Evolutionary conservation across 345 rosid species (phyloP).

Genomic region (Viola odorata): DNA sequence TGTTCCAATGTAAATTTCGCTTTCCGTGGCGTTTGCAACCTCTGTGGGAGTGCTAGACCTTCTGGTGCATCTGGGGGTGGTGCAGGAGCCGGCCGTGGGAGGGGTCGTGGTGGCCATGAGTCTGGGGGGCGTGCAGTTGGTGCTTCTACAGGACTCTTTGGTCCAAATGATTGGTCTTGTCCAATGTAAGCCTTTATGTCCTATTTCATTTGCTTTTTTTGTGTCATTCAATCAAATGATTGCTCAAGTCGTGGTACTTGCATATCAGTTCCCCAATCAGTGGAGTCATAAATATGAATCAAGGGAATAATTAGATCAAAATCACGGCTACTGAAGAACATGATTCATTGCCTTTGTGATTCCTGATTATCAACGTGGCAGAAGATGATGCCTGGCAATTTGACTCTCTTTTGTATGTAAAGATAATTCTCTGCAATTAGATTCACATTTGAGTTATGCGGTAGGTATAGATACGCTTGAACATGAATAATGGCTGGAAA

Average conservation of each 20-base stretch:
- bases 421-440: no score
- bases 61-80: conserved; percentile 76
- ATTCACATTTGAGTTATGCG: no score
- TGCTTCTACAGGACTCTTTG: conserved; percentile 79
- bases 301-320: no score
- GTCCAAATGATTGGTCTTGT: conserved; percentile 99
- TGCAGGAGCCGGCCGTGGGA: conserved; percentile 71
- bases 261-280: background rate
- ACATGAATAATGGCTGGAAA: background rate
- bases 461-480: no score
- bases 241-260: background rate
- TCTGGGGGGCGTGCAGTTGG: conserved; percentile 41
- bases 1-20: conserved; percentile 96
- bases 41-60: conserved; percentile 94
- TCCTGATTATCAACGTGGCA: no score
- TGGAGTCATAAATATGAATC: no score
- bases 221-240: background rate
- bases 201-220: background rate
- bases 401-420: no score
- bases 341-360: no score
- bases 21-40: conserved; percentile 95
- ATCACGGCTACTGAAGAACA: no score
- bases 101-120: conserved; percentile 64
- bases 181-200: conserved; percentile 73
- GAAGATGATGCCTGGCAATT: no score